Conservation (phyloP, 257 asterid genomes). For the Jacaranda copaia region DNA sequence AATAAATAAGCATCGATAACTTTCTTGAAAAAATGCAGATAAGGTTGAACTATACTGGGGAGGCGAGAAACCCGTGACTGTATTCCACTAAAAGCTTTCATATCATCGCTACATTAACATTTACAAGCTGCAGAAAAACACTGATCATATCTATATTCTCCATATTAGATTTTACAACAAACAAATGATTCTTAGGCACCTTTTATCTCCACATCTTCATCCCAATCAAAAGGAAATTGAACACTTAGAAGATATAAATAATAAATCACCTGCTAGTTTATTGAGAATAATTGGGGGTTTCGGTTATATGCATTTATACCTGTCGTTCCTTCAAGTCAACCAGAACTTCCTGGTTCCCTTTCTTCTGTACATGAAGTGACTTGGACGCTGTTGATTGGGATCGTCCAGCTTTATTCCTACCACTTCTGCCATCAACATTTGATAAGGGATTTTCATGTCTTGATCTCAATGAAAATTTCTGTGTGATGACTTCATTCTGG, state of each 20-base stretch:
- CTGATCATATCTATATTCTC: constrained; percentile 8
- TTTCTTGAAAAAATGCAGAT: constrained; percentile 8
- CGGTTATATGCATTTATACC: constrained; percentile 43
- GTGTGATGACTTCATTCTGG: constrained; percentile 42
- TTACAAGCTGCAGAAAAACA: constrained; percentile 4
- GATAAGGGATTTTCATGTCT: constrained; percentile 50
- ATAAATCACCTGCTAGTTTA: constrained; percentile 8
- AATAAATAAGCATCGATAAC: constrained; percentile 23
- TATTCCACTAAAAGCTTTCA: neutral
- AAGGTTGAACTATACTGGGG: constrained; percentile 7
- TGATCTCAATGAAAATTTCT: constrained; percentile 46
- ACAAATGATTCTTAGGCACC: neutral
- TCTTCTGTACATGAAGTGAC: constrained; percentile 59
- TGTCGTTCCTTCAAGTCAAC: constrained; percentile 59
- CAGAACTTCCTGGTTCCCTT: constrained; percentile 56
- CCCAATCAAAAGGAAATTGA: constrained; percentile 27
- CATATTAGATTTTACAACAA: constrained; percentile 2
- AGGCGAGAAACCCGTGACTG: neutral
- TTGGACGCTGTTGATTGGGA: constrained; percentile 51
- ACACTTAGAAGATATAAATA: neutral
- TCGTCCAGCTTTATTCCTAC: constrained; percentile 48
- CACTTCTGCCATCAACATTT: constrained; percentile 48
- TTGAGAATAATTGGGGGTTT: constrained; percentile 10
- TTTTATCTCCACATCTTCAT: constrained; percentile 9
- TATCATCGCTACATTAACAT: constrained; percentile 24